Evolutionary conservation across 495 filamentous ascomycete genomes (phyloP).

Genomic region (Haplographium delicatum): DNA sequence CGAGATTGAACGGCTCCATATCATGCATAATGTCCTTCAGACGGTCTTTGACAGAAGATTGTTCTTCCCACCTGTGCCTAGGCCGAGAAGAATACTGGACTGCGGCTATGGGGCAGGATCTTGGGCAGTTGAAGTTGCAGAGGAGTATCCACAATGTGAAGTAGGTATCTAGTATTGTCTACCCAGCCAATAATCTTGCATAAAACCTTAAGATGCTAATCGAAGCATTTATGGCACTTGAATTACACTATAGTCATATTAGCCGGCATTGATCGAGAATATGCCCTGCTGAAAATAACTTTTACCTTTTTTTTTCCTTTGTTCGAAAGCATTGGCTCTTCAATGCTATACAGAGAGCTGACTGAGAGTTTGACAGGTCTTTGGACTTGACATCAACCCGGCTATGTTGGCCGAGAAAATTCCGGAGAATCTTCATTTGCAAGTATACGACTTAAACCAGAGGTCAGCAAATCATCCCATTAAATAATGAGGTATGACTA

Average conservation of each 20-base stretch:
- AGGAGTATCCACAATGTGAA: conserved; percentile 67
- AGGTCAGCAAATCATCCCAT: not conserved
- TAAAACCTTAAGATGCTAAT: not conserved
- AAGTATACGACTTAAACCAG: not conserved
- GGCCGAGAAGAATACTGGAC: conserved; percentile 66
- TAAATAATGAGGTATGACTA: not conserved
- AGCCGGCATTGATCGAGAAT: too few species aligned
- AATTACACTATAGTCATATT: too few species aligned
- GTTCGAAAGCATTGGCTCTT: too few species aligned
- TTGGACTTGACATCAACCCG: not conserved
- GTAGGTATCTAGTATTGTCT: conserved; percentile 34
- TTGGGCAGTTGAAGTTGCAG: conserved; percentile 56
- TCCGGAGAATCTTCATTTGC: not conserved
- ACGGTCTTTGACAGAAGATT: conserved; percentile 69
- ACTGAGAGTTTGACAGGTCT: not conserved
- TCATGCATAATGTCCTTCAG: conserved; percentile 65
- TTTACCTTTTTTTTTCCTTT: too few species aligned
- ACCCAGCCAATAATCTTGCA: not conserved
- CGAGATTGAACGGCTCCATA: conserved; percentile 70
- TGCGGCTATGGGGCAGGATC: conserved; percentile 66
- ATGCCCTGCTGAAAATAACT: too few species aligned
- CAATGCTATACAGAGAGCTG: not conserved
- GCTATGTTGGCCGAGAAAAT: not conserved
- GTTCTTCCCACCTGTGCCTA: conserved; percentile 70
- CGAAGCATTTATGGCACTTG: too few species aligned